Conservation (phyloP, 331 rosid genomes). For the Arachis monticola region DNA sequence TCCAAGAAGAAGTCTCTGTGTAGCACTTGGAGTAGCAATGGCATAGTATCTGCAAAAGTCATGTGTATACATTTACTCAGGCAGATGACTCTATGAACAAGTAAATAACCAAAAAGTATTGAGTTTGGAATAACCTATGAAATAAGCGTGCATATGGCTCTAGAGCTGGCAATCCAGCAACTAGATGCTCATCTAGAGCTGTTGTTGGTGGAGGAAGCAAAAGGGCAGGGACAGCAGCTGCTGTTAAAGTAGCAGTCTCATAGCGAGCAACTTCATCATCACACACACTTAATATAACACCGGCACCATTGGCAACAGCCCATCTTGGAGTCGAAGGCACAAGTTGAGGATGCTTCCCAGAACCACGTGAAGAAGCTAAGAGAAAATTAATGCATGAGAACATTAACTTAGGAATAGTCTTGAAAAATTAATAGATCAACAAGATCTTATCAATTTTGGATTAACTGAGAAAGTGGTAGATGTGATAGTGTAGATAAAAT, state of each 20-base stretch:
- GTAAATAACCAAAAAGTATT: slow-evolving; percentile 15
- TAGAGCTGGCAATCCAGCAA: slow-evolving; percentile 98
- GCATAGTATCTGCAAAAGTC: slow-evolving; percentile 77
- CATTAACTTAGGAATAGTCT: slow-evolving; percentile 10
- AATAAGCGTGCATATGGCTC: slow-evolving; percentile 98
- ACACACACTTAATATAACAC: slow-evolving; percentile 95
- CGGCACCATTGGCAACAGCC: slow-evolving; percentile 99
- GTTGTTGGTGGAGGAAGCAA: slow-evolving; percentile 99
- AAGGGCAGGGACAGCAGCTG: slow-evolving; percentile 96
- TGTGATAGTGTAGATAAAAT: slow-evolving; percentile 11
- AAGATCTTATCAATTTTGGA: background rate
- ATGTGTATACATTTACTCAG: slow-evolving; percentile 30
- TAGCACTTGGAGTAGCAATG: slow-evolving; percentile 99
- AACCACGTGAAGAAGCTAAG: slow-evolving; percentile 88
- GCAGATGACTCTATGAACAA: slow-evolving; percentile 25
- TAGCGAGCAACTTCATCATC: slow-evolving; percentile 97
- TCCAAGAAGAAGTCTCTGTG: slow-evolving; percentile 99
- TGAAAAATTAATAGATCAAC: background rate
- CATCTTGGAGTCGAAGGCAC: slow-evolving; percentile 96
- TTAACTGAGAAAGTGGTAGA: background rate
- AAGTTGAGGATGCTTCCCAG: slow-evolving; percentile 99
- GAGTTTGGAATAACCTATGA: slow-evolving; percentile 73
- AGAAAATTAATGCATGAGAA: slow-evolving; percentile 15
- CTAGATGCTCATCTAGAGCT: slow-evolving; percentile 95
- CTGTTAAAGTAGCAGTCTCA: slow-evolving; percentile 96